These are phyloP conservation scores for Dipteronia sinensis DNA, from an alignment of 345 rosid species.

Conservation along the genomic window DNA sequence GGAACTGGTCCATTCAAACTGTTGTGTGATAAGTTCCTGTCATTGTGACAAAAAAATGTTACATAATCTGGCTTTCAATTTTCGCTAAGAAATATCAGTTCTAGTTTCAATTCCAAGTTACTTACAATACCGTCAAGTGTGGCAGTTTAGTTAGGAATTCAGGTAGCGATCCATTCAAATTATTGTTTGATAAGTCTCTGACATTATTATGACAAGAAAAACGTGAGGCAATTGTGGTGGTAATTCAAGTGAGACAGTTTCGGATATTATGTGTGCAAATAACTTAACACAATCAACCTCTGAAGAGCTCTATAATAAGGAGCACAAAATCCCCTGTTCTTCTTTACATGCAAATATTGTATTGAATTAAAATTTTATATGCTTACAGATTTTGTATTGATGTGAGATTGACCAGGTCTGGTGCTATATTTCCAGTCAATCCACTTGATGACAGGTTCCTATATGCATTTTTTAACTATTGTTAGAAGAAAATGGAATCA, in stretches of 20 bases:
- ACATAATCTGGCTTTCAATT: background rate
- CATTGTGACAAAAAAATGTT: background rate
- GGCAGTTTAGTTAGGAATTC: background rate
- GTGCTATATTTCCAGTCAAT: slow-evolving; percentile 21
- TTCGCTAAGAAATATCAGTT: background rate
- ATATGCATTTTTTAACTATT: background rate
- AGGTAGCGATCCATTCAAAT: background rate
- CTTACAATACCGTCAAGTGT: background rate
- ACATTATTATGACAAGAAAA: background rate
- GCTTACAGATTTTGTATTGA: slow-evolving; percentile 30
- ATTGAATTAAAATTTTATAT: background rate
- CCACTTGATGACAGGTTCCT: slow-evolving; percentile 30
- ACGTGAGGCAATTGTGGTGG: background rate
- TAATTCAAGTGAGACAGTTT: slow-evolving; percentile 4
- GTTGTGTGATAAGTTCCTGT: slow-evolving; percentile 55
- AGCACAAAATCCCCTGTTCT: too few relatives aligned
- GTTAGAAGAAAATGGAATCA: background rate
- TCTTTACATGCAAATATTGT: too few relatives aligned
- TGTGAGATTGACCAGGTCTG: slow-evolving; percentile 18
- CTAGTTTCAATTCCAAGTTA: background rate
- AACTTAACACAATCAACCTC: too few relatives aligned
- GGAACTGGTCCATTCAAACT: slow-evolving; percentile 49
- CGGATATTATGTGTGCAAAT: too few relatives aligned
- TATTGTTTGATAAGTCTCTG: background rate
- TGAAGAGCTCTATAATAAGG: too few relatives aligned